Base-by-base conservation (phyloP, 2,329 filamentous ascomycete species). In the Colletotrichum cereale region DNA sequence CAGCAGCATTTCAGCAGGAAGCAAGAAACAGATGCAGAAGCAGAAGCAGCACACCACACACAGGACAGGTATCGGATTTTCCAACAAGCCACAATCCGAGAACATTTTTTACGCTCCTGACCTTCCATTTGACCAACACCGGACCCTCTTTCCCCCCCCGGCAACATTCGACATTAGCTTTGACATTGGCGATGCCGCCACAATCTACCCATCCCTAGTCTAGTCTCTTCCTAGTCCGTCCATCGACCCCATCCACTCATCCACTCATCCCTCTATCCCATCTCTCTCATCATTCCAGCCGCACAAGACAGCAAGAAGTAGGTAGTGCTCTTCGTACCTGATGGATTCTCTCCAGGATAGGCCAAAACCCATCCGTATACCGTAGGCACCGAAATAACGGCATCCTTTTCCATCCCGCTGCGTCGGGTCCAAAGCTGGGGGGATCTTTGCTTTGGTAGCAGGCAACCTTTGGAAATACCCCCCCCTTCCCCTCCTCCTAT, bases 1-100 rank as follows among this genome's bases (percentile, higher is more conserved):
- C 70, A 72, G 62, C 70, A 72, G 70, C 70, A 72, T 72, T 65
- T n/a, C n/a, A n/a, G n/a, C n/a, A n/a, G n/a, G n/a, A n/a, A n/a
- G n/a, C n/a, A n/a, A n/a, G n/a, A n/a, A n/a, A n/a, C n/a, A n/a
- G n/a, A n/a, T n/a, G 58, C 21, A 47, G 26, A 34, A 18, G 47
- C 48, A 42, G 16, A n/a, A 31, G 55, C 16, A 60, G 40, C 24
- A 34, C 26, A 24, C 63, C 42, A 38, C 62, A 50, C 18, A 18
- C 65, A n/a, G n/a, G n/a, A n/a, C n/a, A n/a, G n/a, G n/a, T n/a
- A n/a, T n/a, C n/a, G n/a, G n/a, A n/a, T n/a, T n/a, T n/a, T n/a
- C n/a, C n/a, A n/a, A 38, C 48, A 67, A 47, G 62, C 44, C 42
- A 62, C 34, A 52, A 38, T 40, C 60, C n/a, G 47, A 50, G 24